phyloP scores from a whole-genome alignment of 2,329 filamentous ascomycete genomes.

The Fusarium pilosicola region DNA sequence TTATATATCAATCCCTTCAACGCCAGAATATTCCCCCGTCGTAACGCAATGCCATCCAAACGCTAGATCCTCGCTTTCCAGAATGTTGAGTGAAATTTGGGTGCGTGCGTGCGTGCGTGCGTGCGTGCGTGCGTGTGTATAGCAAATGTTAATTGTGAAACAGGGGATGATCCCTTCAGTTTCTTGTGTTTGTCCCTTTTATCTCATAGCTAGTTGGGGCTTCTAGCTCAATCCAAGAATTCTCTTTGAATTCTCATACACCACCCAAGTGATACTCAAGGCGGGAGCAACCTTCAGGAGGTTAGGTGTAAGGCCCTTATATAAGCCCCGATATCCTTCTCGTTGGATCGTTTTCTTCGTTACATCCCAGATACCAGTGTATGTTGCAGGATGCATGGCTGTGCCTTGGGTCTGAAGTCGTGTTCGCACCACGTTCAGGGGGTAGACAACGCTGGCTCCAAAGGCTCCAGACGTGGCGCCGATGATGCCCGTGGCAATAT shows the following conservation, averaged over 20 bases:
- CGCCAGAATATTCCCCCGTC: constrained; percentile 33
- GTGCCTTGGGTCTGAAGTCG: constrained; percentile 95
- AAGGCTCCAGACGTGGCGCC: constrained; percentile 92
- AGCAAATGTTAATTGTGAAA: constrained; percentile 24
- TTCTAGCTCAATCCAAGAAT: constrained; percentile 64
- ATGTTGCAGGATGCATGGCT: constrained; percentile 87
- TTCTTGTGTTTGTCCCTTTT: constrained; percentile 8
- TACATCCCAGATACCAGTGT: constrained; percentile 91
- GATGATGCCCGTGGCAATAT: constrained; percentile 86
- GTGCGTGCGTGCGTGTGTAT: constrained; percentile 18
- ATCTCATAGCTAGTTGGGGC: neutral
- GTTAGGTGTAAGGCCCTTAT: constrained; percentile 95
- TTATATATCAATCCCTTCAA: constrained; percentile 41
- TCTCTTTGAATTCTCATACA: constrained; percentile 90
- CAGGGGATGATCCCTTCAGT: neutral
- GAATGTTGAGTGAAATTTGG: constrained; percentile 36
- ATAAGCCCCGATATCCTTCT: constrained; percentile 87
- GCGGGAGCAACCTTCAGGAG: constrained; percentile 95
- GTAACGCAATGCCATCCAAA: constrained; percentile 43
- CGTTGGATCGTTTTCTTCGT: constrained; percentile 82
- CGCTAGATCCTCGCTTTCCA: constrained; percentile 43
- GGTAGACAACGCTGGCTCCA: constrained; percentile 93
- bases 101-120: constrained; percentile 15
- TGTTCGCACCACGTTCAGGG: constrained; percentile 91
- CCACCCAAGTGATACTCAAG: constrained; percentile 93